These are phyloP conservation scores for Suhomyces prunicola DNA, from an alignment of 805 yeast genomes.

Conservation along the genomic window DNA sequence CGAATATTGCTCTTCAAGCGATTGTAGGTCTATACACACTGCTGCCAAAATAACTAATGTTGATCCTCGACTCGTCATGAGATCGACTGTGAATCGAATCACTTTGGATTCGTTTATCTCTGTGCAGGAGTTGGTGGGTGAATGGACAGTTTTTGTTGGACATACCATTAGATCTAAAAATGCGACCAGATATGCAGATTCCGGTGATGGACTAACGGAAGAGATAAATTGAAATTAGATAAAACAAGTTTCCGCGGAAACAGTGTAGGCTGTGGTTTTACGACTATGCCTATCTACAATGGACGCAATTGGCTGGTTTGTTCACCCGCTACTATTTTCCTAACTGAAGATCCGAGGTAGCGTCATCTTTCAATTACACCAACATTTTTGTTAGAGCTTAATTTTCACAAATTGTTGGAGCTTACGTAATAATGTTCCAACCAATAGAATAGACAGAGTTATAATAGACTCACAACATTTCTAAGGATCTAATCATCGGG, in stretches of 20 bases:
- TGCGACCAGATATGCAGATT: background rate
- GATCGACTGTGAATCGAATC: background rate
- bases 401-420: slow-evolving; percentile 1
- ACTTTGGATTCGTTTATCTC: background rate
- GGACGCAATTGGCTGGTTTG: background rate
- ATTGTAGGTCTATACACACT: background rate
- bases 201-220: background rate
- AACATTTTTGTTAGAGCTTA: background rate
- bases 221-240: background rate
- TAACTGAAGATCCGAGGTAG: background rate
- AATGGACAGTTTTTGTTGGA: background rate
- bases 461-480: background rate
- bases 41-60: background rate
- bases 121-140: background rate
- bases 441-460: background rate
- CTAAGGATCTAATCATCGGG: background rate
- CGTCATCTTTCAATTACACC: background rate
- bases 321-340: background rate
- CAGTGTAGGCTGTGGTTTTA: background rate
- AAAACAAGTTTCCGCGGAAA: background rate
- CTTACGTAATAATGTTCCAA: background rate
- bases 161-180: background rate
- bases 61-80: background rate
- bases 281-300: background rate
- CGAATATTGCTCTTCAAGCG: background rate